phyloP scores from a whole-genome alignment of 257 asterid species.

The Fraxinus quadrangulata region DNA sequence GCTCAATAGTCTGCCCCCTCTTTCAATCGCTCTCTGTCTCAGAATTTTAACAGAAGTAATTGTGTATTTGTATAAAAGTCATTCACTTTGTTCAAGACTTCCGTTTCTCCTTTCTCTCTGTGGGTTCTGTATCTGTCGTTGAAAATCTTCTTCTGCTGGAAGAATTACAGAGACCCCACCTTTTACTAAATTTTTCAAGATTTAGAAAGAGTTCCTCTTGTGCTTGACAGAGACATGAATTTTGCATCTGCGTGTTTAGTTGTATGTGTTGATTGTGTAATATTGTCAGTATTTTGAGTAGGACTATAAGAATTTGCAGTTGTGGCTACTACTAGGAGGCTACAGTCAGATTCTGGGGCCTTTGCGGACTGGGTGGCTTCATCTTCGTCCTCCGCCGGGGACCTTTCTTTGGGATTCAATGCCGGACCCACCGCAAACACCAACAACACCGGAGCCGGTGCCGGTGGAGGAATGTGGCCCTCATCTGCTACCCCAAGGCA shows the following conservation, averaged over 20 bases:
- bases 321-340: conserved; percentile 74
- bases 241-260: conserved; percentile 6
- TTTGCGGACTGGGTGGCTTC: conserved; percentile 74
- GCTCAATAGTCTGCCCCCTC: conserved; percentile 1
- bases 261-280: background rate
- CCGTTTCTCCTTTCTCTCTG: conserved; percentile 10
- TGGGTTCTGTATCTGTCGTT: conserved; percentile 10
- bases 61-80: background rate
- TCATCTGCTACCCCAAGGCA: conserved; percentile 49
- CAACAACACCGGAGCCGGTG: conserved; percentile 16
- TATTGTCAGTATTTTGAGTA: background rate
- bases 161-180: conserved; percentile 64
- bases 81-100: background rate
- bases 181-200: conserved; percentile 28
- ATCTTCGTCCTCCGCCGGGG: conserved; percentile 59
- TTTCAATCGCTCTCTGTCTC: background rate
- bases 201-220: conserved; percentile 10
- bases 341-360: conserved; percentile 59
- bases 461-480: conserved; percentile 60
- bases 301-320: conserved; percentile 32
- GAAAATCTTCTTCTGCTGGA: conserved; percentile 41
- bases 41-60: background rate
- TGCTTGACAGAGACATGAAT: conserved; percentile 21
- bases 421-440: conserved; percentile 46
- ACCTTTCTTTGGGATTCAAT: conserved; percentile 73